Evolutionary conservation across 805 yeast genomes (phyloP), one percentile per base, ranked within the genome.

Genomic region (Deakozyma indianensis): DNA sequence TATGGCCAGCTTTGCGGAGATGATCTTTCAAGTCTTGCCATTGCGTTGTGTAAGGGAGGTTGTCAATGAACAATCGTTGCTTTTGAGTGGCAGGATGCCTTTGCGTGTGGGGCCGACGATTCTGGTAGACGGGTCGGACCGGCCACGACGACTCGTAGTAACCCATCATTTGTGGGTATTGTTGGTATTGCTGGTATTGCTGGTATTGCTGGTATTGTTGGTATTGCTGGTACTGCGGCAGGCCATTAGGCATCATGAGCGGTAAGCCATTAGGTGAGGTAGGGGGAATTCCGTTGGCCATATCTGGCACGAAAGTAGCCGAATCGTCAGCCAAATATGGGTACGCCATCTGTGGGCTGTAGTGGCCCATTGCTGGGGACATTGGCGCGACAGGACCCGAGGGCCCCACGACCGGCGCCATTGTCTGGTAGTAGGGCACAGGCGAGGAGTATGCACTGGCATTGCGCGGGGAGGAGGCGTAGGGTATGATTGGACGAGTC

Each of bases 21-120:
- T 86, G 66, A 58, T 87, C 95, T 60, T 87, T 85, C 54, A 88
- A 69, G 43, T 81, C 83, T 60, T 81, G 87, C 94, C 95, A 85
- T 51, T 74, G 78, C 38, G 75, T 68, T n/a, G 82, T 73, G 66
- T 72, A 86, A 16, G 97, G 95, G 50, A 88, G 66, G 60, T 88
- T 86, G 25, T 84, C 84, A 38, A 84, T 76, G 61, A 82, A 84
- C 35, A 86, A 20, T 7, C 38, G 38, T 7, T n/a, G 18, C 38
- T 32, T 32, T 7, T 32, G 20, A n/a, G 11, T 32, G 11, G 18
- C 38, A 5, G 18, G 11, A n/a, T 9, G 5, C 5, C 38, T 14
- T 4, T 14, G 11, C 7, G 5, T n/a, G 38, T 32, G 38, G 20
- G 18, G 11, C 18, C 38, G 38, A 9, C 38, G 38, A 9, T 32